A percentile compares a stretch with the other conserved stretches of the same genome.
These are phyloP conservation scores for Tylopilus sp. DNA, from an alignment of 1,284 basidiomycete species.

Conservation along the genomic window DNA sequence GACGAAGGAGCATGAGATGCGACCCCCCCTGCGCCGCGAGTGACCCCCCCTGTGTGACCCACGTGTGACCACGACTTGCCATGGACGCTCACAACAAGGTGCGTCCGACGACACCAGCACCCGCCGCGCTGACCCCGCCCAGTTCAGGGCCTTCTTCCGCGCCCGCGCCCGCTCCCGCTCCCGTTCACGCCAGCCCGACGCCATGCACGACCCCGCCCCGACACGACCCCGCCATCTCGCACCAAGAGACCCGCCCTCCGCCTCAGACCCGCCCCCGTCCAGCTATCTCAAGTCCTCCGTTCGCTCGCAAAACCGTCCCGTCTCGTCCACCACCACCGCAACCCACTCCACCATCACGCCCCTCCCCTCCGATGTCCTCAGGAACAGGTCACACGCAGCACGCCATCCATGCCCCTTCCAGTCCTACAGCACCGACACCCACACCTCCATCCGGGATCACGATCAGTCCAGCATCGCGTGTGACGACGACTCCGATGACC, in stretches of 20 bases:
- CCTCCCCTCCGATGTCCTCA: constrained; percentile 43
- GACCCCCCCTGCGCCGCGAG: not conserved
- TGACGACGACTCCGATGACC: constrained; percentile 29
- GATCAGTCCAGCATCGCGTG: constrained; percentile 17
- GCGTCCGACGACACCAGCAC: constrained; percentile 10
- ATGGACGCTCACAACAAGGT: constrained; percentile 38
- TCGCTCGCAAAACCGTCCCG: constrained; percentile 56
- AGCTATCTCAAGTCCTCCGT: constrained; percentile 44
- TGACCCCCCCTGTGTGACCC: not conserved
- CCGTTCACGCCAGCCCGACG: constrained; percentile 34
- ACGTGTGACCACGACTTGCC: not conserved
- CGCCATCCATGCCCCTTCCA: constrained; percentile 21
- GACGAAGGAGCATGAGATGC: not conserved
- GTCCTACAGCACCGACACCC: constrained; percentile 13
- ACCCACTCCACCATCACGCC: constrained; percentile 60
- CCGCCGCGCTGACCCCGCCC: not conserved
- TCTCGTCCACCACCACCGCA: constrained; percentile 61
- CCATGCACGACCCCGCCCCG: constrained; percentile 17
- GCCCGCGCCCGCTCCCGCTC: constrained; percentile 53
- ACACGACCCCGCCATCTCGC: constrained; percentile 15
- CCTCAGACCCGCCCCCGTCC: constrained; percentile 17
- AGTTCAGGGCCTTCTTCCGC: constrained; percentile 55
- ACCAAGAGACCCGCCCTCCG: constrained; percentile 1
- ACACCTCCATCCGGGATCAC: constrained; percentile 15
- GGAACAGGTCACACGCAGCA: constrained; percentile 15